Evolutionary conservation across 2,329 filamentous ascomycete species (phyloP), one percentile per base, ranked within the genome.

Genomic region (Apiospora pterosperma): DNA sequence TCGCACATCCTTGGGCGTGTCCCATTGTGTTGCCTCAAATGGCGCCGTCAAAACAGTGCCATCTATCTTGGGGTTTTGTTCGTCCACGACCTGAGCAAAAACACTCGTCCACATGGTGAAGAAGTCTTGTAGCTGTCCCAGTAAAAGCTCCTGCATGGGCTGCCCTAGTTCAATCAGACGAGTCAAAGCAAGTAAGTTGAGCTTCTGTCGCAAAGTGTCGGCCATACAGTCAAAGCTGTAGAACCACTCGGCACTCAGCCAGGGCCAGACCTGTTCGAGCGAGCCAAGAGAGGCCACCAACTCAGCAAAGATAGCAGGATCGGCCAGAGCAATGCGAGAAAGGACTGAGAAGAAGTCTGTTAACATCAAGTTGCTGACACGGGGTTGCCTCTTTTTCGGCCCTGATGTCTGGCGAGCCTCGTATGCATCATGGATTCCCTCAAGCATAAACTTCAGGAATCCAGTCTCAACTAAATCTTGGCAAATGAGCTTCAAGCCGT

Each of bases 331-430:
- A 19, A 98, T 84, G 1, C 94, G 90, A 2, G 92, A 90, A 2
- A 99, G 83, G 2, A 98, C 88, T 5, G 88, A 86, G 73, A 97
- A 91, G 75, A 97, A 97, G 74, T 97, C 92, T 0, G 91, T 91
- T 73, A 97, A 89, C 0, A 92, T 89, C 12, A 93, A 84, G 14
- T 89, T 88, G 70, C 90, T 90, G 38, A 97, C 85, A 36, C 87
- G 86, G 44, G 89, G 85, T 23, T 87, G 82, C 69, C 85, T 91
- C 31, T 85, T 85, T 72, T 92, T 91, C 0, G 95, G 94, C 0
- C 96, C 95, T 0, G 91, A 92, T 0, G 91, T 92, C 75, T 96
- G 90, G 70, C 92, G 90, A 3, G 92, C 89, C 72, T 91, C 86
- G 84, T 88, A 89, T 3, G 89, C 85, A 62, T 89, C 85, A 72